Base-by-base conservation (phyloP, 2,329 filamentous ascomycete species). In the Aspergillus unguis region DNA sequence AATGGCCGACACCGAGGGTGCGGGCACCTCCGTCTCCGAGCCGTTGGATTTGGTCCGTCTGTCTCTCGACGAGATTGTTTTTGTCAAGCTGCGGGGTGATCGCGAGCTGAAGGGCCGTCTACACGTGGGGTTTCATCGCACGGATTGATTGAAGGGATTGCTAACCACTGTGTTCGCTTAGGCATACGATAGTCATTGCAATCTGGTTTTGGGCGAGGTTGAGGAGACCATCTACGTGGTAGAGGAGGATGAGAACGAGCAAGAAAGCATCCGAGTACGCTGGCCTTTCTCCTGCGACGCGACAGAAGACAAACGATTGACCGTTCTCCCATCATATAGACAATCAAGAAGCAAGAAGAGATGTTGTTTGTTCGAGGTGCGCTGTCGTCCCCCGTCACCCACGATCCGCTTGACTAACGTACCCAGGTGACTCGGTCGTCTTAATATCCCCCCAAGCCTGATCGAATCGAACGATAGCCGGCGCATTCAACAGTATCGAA, bases 111-210 rank as follows among this genome's bases (percentile, higher is more conserved):
- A 96, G 76, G 94, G 94, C 59, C 86, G 92, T 67, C 81, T 99
- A 67, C 94, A 99, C 75, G 94, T 97, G 76, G 68, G 86, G 74
- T 53, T 31, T 45, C 28, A 28, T 40, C 23, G 17, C 37, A 5
- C 27, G 36, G 23, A 5, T 8, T 26, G 11, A 5, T 38, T 25
- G 10, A 33, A 46, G 23, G 45, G 17, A 37, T 29, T 43, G 26
- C 32, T 37, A 43, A 52, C 17, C 52, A 29, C 5, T 28, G 25
- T 8, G 11, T 5, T 25, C 9, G 17, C 17, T 8, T 57, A 99
- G 94, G 94, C 94, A 51, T 99, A 99, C 71, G 94, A 99, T 70
- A 96, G 90, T 67, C 94, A 99, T 73, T 99, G 95, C 81, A 99
- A 99, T 68, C 76, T 99, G 41, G 90, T 99, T 5, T 81, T 99